Evolutionary conservation across 192 early-diverging fungal genomes (phyloP), one percentile per base, ranked within the genome.

Genomic region (Coemansia javaensis): DNA sequence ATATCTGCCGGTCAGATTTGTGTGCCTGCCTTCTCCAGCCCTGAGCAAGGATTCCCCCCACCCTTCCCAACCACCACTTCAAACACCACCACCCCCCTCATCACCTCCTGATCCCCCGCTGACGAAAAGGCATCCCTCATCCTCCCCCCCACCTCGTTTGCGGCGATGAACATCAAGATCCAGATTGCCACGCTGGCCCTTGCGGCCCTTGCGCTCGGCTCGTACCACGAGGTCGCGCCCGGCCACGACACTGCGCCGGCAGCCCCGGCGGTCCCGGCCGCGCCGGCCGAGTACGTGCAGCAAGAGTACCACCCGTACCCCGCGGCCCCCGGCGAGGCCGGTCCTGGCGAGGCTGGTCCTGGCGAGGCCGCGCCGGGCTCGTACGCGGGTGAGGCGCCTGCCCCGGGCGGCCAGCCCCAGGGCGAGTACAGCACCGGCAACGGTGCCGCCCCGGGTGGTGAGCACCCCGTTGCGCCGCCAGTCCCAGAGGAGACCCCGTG

Each of bases 111-210:
- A n/a, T n/a, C n/a, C n/a, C n/a, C n/a, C n/a, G n/a, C n/a, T n/a
- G n/a, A n/a, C n/a, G n/a, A n/a, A n/a, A n/a, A n/a, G n/a, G n/a
- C n/a, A n/a, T n/a, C n/a, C n/a, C n/a, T 8, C n/a, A 28, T 15
- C 2, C 22, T 23, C 5, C 25, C 12, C 31, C 25, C 46, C 14
- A 9, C 3, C n/a, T n/a, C n/a, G n/a, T n/a, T n/a, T n/a, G n/a
- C n/a, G 14, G 40, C 35, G 25, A 72, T 72, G 68, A 59, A 60
- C 27, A 56, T 56, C 68, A 72, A 72, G 61, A 64, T 72, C 24
- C 60, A 64, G 56, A 64, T 72, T 44, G 56, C 68, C 24, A 72
- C 68, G 18, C 44, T 72, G 52, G 60, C 68, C 12, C 43, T 72
- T 7, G 68, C 68, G 14, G 50, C 61, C 3, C 30, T 72, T 9